Percentiles rank a stretch among this genome's conserved stretches.
phyloP scores from a whole-genome alignment of 371 early-diverging fungal genomes.

The Vairimorpha apis region DNA sequence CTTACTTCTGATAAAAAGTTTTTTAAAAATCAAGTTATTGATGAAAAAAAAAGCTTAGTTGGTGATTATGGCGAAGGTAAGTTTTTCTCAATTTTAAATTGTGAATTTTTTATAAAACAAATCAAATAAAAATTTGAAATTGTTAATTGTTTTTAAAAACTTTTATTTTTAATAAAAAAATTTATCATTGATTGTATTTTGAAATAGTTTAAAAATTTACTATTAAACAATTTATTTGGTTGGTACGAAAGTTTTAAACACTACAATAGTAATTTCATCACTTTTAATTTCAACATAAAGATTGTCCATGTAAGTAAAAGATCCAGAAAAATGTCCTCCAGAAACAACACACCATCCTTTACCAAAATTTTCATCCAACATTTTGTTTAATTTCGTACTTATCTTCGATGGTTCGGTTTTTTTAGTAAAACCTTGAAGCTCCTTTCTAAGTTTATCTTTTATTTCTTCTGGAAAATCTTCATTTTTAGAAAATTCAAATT shows the following conservation, averaged over 20 bases:
- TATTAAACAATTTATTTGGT: not conserved
- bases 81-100: not conserved
- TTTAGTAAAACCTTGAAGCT: conserved; percentile 2
- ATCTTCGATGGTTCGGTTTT: conserved; percentile 22
- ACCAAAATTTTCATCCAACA: conserved; percentile 54
- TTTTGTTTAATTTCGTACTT: conserved; percentile 38
- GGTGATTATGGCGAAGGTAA: not conserved
- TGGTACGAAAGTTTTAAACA: conserved; percentile 27
- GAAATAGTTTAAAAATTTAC: no score
- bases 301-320: conserved; percentile 47
- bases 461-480: conserved; percentile 20
- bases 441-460: conserved; percentile 10
- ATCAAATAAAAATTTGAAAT: not conserved
- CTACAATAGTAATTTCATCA: conserved; percentile 6
- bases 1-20: not conserved
- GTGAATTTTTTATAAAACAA: not conserved
- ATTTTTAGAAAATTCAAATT: conserved; percentile 7
- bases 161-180: conserved; percentile 9
- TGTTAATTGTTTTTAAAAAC: not conserved
- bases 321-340: conserved; percentile 57
- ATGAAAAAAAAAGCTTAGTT: conserved; percentile 1
- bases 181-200: no score
- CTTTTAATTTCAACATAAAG: conserved; percentile 26
- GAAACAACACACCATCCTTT: conserved; percentile 62
- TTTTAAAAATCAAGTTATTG: not conserved